Evolutionary conservation across 345 rosid genomes (phyloP).

Genomic region (Pistacia vera): DNA sequence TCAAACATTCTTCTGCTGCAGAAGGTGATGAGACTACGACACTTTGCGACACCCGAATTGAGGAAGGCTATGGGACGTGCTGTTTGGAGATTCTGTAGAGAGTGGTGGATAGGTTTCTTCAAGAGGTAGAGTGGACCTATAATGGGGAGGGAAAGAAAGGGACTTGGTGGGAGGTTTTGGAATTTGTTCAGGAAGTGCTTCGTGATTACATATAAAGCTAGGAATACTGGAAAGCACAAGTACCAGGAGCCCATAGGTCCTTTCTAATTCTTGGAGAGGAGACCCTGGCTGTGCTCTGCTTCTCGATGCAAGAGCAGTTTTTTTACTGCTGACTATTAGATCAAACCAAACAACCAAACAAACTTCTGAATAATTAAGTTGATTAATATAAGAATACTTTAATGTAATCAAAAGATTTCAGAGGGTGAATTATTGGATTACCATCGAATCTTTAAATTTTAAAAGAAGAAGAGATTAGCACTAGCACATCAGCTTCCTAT

Average conservation of each 20-base stretch:
- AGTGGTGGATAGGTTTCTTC: conserved; percentile 31
- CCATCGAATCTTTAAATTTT: too few relatives aligned
- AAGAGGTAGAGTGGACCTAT: conserved; percentile 41
- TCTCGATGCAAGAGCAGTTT: too few relatives aligned
- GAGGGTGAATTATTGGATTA: too few relatives aligned
- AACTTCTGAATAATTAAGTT: too few relatives aligned
- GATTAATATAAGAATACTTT: too few relatives aligned
- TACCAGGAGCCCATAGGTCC: background rate
- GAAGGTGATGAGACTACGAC: conserved; percentile 9
- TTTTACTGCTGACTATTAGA: too few relatives aligned
- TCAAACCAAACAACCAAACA: too few relatives aligned
- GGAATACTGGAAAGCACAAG: background rate
- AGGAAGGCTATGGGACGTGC: background rate
- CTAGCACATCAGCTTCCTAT: too few relatives aligned
- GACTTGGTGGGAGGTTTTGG: conserved; percentile 36
- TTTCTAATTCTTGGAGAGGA: too few relatives aligned
- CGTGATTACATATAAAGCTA: conserved; percentile 15
- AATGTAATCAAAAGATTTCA: too few relatives aligned
- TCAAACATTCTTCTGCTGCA: conserved; percentile 24
- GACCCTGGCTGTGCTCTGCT: too few relatives aligned
- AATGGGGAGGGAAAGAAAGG: conserved; percentile 34
- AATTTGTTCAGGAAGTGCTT: conserved; percentile 20
- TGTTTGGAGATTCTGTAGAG: conserved; percentile 8
- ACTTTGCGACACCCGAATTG: background rate
- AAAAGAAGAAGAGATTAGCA: too few relatives aligned